Base-by-base conservation (phyloP, 495 filamentous ascomycete species). In the Xylaria scruposa region DNA sequence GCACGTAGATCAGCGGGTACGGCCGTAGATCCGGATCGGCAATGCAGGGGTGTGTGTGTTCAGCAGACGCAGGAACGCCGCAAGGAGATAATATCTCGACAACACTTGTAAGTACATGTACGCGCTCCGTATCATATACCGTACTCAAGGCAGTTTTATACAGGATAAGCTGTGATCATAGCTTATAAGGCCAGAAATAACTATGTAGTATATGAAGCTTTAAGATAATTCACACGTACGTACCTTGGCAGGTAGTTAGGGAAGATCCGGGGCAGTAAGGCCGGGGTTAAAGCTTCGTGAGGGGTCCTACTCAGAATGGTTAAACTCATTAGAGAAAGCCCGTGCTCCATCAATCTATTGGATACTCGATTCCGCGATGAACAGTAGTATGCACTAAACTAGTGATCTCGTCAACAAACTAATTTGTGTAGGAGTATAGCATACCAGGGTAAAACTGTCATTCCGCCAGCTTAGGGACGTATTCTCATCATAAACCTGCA, bases 1-100 rank as follows among this genome's bases (percentile, higher is more conserved):
- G 63, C 7, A 38, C 36, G 36, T 38, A 67, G 63, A 67, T 67
- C 63, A 67, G 46, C 40, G 42, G 40, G 24, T 29, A 26, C 42
- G 42, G 26, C 61, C 62, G 62, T 17, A 42, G 62, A 51, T 67
- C 63, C 4, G 21, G 44, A 67, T 51, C 29, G 46, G 2, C 63
- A 17, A 24, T n/a, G 29, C 63, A 38, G 63, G 19, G 47, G 17
- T 4, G 26, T 31, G 17, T 4, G 26, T 31, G 10, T 63, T 62
- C 61, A 64, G 21, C 38, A 42, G 36, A 49, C 42, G 26, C 29
- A 26, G 53, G 26, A 5, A 56, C 53, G 13, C 53, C 53, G 13
- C 26, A 29, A 17, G 4, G 13, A 31, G 29, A 29, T 56, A 31
- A 3, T 21, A 51, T 51, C 47, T 51, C n/a, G 0, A 54, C 26